Evolutionary conservation across 2,329 filamentous ascomycete species (phyloP), one percentile per base, ranked within the genome.

Genomic region (Helotiales sp.): DNA sequence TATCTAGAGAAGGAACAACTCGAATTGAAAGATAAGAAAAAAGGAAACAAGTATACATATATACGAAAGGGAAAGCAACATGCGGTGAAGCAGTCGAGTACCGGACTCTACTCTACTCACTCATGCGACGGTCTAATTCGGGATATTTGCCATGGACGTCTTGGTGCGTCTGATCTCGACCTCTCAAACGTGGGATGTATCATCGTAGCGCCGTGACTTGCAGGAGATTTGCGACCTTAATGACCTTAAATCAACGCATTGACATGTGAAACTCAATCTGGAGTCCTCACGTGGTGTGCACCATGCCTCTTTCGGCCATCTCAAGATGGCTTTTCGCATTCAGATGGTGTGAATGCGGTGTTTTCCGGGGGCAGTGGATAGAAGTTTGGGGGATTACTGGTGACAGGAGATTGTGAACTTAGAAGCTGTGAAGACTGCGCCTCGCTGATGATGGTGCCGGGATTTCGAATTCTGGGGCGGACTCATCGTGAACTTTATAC

Each of bases 121-220:
- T 30, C 58, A 22, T 50, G 43, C 30, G 30, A 50, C 45, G 7
- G 3, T 52, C 45, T 37, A 37, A 61, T 50, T 50, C 45, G 45
- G 59, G 59, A 34, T 24, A 8, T 49, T 10, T 61, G 8, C 43
- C 58, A 32, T 50, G 26, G 55, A n/a, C 20, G 34, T 28, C 34
- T 28, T 50, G 22, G 49, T 54, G 20, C 54, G 54, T 64, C 62
- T 37, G 54, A 20, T 59, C 52, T 64, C 28, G 50, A 59, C 40
- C 26, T 64, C 52, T 59, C 52, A 64, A 40, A 64, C 62, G 62
- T 8, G 52, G 20, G 20, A 13, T 49, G 62, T 59, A 26, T 40
- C 52, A 64, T 58, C 62, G 40, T 50, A 61, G 52, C 52, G 62
- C 54, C 59, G 40, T 30, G 54, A 54, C 50, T 26, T 63, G 50